Conservation (phyloP, 352 stramenopile genomes). For the Phytophthora palmivora region DNA sequence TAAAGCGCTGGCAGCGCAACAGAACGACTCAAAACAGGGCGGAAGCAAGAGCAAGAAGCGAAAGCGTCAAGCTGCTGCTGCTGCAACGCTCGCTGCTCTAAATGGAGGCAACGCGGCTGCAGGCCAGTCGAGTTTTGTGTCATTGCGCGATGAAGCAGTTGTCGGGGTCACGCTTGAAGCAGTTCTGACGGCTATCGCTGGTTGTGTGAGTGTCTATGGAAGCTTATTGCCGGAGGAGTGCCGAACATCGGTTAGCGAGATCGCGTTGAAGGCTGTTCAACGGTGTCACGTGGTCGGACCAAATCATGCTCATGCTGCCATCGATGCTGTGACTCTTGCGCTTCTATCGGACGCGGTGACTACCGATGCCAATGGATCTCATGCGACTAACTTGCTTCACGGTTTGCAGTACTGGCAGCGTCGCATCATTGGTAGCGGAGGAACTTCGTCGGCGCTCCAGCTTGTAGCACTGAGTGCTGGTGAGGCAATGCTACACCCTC, state of each 20-base stretch:
- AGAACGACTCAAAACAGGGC: slow-evolving; percentile 30
- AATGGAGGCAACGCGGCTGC: slow-evolving; percentile 27
- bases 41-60: slow-evolving; percentile 84
- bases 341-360: slow-evolving; percentile 64
- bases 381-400: slow-evolving; percentile 61
- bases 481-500: slow-evolving; percentile 77
- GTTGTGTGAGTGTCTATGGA: slow-evolving; percentile 68
- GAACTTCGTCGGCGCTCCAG: slow-evolving; percentile 43
- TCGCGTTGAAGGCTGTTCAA: slow-evolving; percentile 52
- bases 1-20: slow-evolving; percentile 21
- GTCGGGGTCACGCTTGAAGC: slow-evolving; percentile 55
- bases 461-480: slow-evolving; percentile 66
- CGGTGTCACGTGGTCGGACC: slow-evolving; percentile 21
- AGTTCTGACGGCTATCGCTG: slow-evolving; percentile 58
- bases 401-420: slow-evolving; percentile 68
- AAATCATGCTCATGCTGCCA: slow-evolving; percentile 25
- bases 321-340: slow-evolving; percentile 56
- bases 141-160: slow-evolving; percentile 54
- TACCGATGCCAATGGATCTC: slow-evolving; percentile 58
- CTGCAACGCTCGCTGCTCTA: slow-evolving; percentile 49
- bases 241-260: slow-evolving; percentile 53
- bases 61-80: slow-evolving; percentile 72
- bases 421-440: slow-evolving; percentile 23
- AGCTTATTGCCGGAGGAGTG: slow-evolving; percentile 54
- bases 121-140: slow-evolving; percentile 53